phyloP scores from a whole-genome alignment of 106 monocot genomes.

The Xerophyta viscosa region DNA sequence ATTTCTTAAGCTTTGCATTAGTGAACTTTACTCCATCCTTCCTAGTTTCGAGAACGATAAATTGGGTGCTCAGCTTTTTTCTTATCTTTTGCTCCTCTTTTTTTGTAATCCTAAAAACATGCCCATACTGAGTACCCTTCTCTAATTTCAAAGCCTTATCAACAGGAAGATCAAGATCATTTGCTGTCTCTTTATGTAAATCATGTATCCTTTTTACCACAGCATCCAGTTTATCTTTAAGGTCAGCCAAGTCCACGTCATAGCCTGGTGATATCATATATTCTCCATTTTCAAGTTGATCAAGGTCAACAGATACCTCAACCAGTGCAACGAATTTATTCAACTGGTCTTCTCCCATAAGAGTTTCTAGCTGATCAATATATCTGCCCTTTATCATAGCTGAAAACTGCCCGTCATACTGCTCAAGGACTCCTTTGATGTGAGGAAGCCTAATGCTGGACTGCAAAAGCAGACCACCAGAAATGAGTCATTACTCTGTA shows the following conservation, averaged over 20 bases:
- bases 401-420: slow-evolving; percentile 69
- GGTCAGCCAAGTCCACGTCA: slow-evolving; percentile 50
- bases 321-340: slow-evolving; percentile 69
- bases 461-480: slow-evolving; percentile 23
- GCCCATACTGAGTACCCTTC: slow-evolving; percentile 83
- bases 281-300: slow-evolving; percentile 84
- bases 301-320: slow-evolving; percentile 67
- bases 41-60: slow-evolving; percentile 84
- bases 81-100: slow-evolving; percentile 99
- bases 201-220: slow-evolving; percentile 60
- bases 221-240: slow-evolving; percentile 58
- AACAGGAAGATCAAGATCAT: slow-evolving; percentile 73
- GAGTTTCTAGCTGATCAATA: slow-evolving; percentile 35
- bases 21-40: slow-evolving; percentile 99
- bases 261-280: slow-evolving; percentile 88
- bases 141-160: slow-evolving; percentile 92
- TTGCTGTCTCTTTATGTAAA: slow-evolving; percentile 70
- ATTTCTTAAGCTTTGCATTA: slow-evolving; percentile 75
- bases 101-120: slow-evolving; percentile 93
- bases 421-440: slow-evolving; percentile 61
- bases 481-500: no score
- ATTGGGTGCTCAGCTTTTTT: slow-evolving; percentile 64
- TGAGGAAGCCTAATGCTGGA: slow-evolving; percentile 67
- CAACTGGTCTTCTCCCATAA: slow-evolving; percentile 51
- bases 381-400: slow-evolving; percentile 51